A percentile compares a stretch with the other conserved stretches of the same genome.
phyloP scores from a whole-genome alignment of 2,329 filamentous ascomycete species.

The Sporothrix curviconia region DNA sequence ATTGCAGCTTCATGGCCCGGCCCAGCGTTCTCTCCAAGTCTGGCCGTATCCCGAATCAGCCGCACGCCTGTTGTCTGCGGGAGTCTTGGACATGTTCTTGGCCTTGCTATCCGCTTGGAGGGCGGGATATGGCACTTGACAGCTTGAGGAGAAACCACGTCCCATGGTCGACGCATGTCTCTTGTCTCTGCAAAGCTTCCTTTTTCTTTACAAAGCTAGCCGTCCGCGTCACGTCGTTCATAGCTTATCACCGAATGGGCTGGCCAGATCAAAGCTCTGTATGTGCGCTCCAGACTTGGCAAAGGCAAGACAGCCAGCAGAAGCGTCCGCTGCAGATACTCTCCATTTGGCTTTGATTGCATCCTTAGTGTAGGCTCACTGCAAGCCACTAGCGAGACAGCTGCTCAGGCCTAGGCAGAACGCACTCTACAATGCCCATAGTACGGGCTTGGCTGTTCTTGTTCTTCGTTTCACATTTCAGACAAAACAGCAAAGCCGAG shows the following conservation, averaged over 20 bases:
- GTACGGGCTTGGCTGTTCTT: too few species aligned
- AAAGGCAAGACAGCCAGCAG: too few species aligned
- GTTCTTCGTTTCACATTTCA: too few species aligned
- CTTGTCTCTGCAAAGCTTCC: too few species aligned
- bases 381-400: background rate
- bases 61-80: background rate
- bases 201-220: too few species aligned
- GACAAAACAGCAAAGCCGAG: too few species aligned
- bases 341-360: background rate
- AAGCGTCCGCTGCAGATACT: background rate
- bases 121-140: background rate
- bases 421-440: too few species aligned
- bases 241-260: background rate
- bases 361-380: slow-evolving; percentile 12
- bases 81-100: background rate
- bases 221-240: background rate
- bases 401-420: slow-evolving; percentile 6
- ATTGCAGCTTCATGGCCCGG: too few species aligned
- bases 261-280: background rate
- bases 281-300: too few species aligned
- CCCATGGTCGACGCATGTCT: too few species aligned
- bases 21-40: background rate
- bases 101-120: background rate
- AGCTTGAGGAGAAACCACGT: too few species aligned
- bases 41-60: slow-evolving; percentile 8